Base-by-base conservation (phyloP, 352 stramenopile genomes). In the Phytophthora kernoviae region DNA sequence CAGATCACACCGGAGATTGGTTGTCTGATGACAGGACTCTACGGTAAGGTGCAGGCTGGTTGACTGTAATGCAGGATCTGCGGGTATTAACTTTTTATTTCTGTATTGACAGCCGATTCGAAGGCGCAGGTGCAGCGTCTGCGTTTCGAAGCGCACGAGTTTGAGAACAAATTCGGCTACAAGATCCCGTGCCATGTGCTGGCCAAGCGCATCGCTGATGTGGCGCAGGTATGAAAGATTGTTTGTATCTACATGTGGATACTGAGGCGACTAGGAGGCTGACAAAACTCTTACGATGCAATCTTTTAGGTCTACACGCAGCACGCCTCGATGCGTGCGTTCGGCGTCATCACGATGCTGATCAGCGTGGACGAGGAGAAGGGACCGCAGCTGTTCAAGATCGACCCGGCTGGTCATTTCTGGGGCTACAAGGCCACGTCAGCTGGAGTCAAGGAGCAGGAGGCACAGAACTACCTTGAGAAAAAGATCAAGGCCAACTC, bases 391-490 rank as follows among this genome's bases (percentile, higher is more conserved):
- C 81, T 99, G 5, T 99, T 97, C 75, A 99, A 99, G 87, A 84
- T 99, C 10, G 98, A 99, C 83, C 98, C 97, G 21, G 97, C 97
- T 11, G 98, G 98, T n/a, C 96, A 99, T 74, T 99, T 94, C 65
- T 93, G 98, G 65, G 97, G 97, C 36, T 93, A 93, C 82, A 93
- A 91, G 70, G 97, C 94, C 34, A 97, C 94, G 5, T 91, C 97
- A 7, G 87, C 92, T 1, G 98, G 98, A 17, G 77, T 91, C 12
- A 99, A 99, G 82, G 95, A 99, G 66, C 96, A 99, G 79, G 97
- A 99, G 79, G 97, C 97, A 26, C 97, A 98, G 62, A 99, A 99
- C 75, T 98, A 98, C 82, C 85, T 99, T 41, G 98, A 99, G 80
- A 99, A 99, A 78, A 97, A 98, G 79, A 88, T 98, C 22, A 96